These are phyloP conservation scores for Cordyceps farinosa DNA, from an alignment of 2,329 filamentous ascomycete genomes.

Conservation along the genomic window DNA sequence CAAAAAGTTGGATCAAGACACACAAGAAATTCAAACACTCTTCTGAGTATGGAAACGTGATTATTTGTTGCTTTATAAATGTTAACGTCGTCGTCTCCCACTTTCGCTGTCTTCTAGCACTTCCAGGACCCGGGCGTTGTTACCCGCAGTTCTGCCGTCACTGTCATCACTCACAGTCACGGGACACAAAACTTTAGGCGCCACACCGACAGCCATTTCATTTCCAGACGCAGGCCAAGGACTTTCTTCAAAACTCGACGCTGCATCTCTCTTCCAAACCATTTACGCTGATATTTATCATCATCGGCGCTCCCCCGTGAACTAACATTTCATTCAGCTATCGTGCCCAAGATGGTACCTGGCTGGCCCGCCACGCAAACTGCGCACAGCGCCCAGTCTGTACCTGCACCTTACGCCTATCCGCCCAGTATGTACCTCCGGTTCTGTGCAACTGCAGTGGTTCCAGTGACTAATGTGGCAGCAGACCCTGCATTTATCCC, in stretches of 20 bases:
- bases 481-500: constrained; percentile 56
- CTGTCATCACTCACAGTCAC: not conserved
- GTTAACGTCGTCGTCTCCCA: not conserved
- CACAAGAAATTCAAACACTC: not conserved
- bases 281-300: not conserved
- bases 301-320: not conserved
- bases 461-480: constrained; percentile 24
- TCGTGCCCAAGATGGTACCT: constrained; percentile 32
- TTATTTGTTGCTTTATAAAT: not conserved
- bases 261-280: no score
- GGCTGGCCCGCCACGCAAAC: constrained; percentile 36
- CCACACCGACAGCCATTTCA: not conserved
- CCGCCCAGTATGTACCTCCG: constrained; percentile 34
- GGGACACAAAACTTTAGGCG: constrained; percentile 3
- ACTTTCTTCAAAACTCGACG: not conserved
- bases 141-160: constrained; percentile 13
- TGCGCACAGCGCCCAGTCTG: constrained; percentile 39
- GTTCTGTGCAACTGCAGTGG: not conserved
- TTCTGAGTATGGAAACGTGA: not conserved
- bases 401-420: constrained; percentile 37
- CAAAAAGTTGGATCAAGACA: not conserved
- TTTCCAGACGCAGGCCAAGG: not conserved
- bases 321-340: constrained; percentile 21
- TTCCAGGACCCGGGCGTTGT: not conserved
- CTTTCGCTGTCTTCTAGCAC: not conserved